Base-by-base conservation (phyloP, 1,284 basidiomycete species). In the Boletus hoseneyae region DNA sequence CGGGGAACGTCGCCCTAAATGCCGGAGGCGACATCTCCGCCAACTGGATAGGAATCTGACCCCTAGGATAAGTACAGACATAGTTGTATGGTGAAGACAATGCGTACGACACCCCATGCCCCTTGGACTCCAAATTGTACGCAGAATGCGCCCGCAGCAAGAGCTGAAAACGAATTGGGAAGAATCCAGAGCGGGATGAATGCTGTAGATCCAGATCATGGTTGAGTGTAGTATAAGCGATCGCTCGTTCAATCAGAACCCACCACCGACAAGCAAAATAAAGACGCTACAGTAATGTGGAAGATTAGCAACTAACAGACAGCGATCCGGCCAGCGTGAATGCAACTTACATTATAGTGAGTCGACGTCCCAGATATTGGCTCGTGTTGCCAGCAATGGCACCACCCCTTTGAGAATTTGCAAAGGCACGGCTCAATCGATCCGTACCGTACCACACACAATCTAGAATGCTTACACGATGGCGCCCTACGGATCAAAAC, bases 1-100 rank as follows among this genome's bases (percentile, higher is more conserved):
- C 95, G 18, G 89, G 87, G 77, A 96, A 97, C 0, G 91, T 90
- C 8, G 93, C 92, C 47, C 95, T 80, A 80, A 97, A 98, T 0
- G 92, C 93, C 0, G 93, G 85, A 0, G 94, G 93, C 0, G 90
- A 87, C 70, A 95, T 85, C 70, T 98, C 96, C 3, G 86, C 80
- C n/a, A 97, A 76, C 66, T 89, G 85, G 61, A 93, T 90, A 3
- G 90, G 90, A 57, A 92, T 86, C 74, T 87, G 32, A 15, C 5
- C 6, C 19, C 1, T 25, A 4, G n/a, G 4, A 18, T 55, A 13
- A 49, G 39, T 6, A n/a, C 5, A 3, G 16, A 32, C 11, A 32
- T 29, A 6, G 42, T 42, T 8, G n/a, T 18, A 32, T 3, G 6
- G 34, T 2, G 4, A 42, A 35, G 15, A 40, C 4, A 12, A 42